Base-by-base conservation (phyloP, 306 rosid species). In the Castanea crenata region DNA sequence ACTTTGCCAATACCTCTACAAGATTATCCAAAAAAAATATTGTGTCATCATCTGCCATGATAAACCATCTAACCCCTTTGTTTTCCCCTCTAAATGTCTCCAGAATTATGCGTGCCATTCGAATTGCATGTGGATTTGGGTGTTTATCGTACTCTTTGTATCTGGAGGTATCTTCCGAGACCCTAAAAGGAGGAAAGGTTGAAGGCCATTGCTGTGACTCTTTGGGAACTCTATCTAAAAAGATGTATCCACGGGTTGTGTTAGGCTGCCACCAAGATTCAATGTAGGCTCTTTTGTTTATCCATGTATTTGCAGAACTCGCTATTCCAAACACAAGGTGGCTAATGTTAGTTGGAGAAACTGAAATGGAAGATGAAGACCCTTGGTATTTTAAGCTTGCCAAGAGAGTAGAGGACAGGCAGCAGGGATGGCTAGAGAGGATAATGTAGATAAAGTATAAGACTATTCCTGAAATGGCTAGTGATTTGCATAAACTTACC, bases 1-100 rank as follows among this genome's bases (percentile, higher is more conserved):
- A 31, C 3, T 12, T 64, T 3, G 44, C 46, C 70, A 64, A 31
- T 31, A 64, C 21, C 44, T 64, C 14, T 15, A 64, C 46, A 27
- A 64, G 46, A 31, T 64, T 64, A 64, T 64, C 70, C 70, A 64
- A 6, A 15, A 64, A 64, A 64, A 64, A 64, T 12, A 64, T 32
- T 31, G 70, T 31, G 70, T 64, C 70, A 64, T 64, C 70, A 64
- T 64, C 70, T 8, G 70, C 70, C 70, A 64, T 31, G 70, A 64
- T 18, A 31, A 15, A 64, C 70, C 70, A 64, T 64, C 70, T 29
- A 31, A 64, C 70, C 70, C 44, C 46, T 29, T 64, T 31, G 70
- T 64, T 64, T 18, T 2, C 21, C 46, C 31, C 70, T 64, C 70
- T 16, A 11, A 31, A 64, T 15, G 32, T 14, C 0, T 64, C 70